Evolutionary conservation across 2,329 filamentous ascomycete genomes (phyloP), one percentile per base, ranked within the genome.

Genomic region (Passalora sequoiae): DNA sequence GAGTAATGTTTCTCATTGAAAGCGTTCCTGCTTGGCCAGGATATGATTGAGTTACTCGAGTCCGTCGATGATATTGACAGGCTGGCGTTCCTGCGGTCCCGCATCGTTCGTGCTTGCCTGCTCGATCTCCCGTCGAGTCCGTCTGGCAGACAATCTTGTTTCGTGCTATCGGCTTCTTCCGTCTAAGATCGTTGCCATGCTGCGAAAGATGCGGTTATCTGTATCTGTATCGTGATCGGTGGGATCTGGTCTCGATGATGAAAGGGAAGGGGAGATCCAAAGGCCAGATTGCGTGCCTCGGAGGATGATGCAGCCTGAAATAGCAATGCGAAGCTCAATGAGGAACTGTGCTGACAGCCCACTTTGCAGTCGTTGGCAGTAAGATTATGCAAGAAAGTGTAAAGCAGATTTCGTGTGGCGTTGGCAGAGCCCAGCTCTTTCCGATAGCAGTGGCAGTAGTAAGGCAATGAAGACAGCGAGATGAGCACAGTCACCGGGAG

Each of bases 11-110:
- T 76, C 65, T 83, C 62, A 81, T 58, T 81, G 76, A 58, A 79
- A 78, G 49, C 81, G 75, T 10, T 44, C 80, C 80, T 25, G 84
- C 70, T 40, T 85, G 72, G 10, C 78, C 80, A 9, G 83, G 86
- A 38, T 89, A 75, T 50, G 78, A 84, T 2, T 82, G 91, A 24
- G 77, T 76, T 3, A 83, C 82, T 19, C 83, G 85, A 19, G 78
- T 81, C 63, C 79, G 81, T 66, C 32, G 70, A 68, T 35, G 67
- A 67, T 36, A 70, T 65, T n/a, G 66, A 68, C 41, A 72, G 62
- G 51, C 66, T 68, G 10, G 69, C 70, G 53, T 72, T 72, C 47
- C 69, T 62, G 51, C 70, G 63, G 51, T 66, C 67, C 50, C 70
- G 66, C 69, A 73, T 72, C 19, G 33, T 35, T 17, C 16, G 31